Evolutionary conservation across 1,284 basidiomycete species (phyloP).

Genomic region (Lentinus polychrous): DNA sequence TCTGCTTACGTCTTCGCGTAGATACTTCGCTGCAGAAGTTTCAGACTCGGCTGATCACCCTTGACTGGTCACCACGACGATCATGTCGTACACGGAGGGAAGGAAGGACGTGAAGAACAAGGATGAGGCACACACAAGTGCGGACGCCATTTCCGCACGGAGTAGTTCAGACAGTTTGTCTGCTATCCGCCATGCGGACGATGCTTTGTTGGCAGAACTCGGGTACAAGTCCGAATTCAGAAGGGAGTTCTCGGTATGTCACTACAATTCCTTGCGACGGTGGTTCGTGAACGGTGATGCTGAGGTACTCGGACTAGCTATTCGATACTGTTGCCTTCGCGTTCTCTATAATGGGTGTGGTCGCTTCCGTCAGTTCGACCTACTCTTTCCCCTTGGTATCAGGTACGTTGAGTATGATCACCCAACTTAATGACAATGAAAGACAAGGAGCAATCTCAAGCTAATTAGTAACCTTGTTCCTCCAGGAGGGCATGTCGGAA

Average conservation of each 20-base stretch:
- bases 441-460: too few relatives aligned
- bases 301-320: constrained; percentile 29
- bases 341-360: constrained; percentile 71
- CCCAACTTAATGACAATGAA: too few relatives aligned
- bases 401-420: too few relatives aligned
- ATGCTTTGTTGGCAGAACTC: constrained; percentile 52
- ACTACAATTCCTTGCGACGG: not conserved
- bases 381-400: constrained; percentile 56
- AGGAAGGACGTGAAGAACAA: too few relatives aligned
- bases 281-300: too few relatives aligned
- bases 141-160: not conserved
- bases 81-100: too few relatives aligned
- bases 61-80: too few relatives aligned
- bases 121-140: too few relatives aligned
- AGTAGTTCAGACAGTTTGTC: not conserved
- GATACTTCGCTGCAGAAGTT: too few relatives aligned
- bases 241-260: constrained; percentile 65
- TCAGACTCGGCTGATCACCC: too few relatives aligned
- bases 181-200: constrained; percentile 27
- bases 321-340: constrained; percentile 63
- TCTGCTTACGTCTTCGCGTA: too few relatives aligned
- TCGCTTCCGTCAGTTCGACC: constrained; percentile 63
- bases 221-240: constrained; percentile 74
- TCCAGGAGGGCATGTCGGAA: constrained; percentile 64
- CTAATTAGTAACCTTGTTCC: too few relatives aligned